Conservation (phyloP, 139 green algal genomes). For the Dunaliella sp. region DNA sequence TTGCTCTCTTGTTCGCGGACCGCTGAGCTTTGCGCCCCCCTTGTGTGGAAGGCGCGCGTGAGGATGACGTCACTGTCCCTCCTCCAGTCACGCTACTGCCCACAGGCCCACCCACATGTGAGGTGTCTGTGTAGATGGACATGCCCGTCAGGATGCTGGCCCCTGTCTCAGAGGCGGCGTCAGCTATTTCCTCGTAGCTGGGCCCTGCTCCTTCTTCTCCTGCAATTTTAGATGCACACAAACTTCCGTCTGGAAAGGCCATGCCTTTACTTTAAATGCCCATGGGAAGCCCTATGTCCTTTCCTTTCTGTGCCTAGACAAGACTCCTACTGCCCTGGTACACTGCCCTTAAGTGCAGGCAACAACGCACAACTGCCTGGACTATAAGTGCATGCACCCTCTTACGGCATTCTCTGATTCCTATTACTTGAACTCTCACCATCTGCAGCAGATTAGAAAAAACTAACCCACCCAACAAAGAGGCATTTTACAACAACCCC, state of each 20-base stretch:
- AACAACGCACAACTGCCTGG: no score
- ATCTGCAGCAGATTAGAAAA: background rate
- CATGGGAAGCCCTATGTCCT: no score
- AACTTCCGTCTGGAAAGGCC: no score
- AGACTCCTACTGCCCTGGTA: no score
- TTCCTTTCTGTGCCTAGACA: no score
- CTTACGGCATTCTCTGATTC: background rate
- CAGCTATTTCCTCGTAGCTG: conserved; percentile 1
- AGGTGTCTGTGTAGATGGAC: conserved; percentile 51
- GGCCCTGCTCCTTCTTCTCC: conserved; percentile 6
- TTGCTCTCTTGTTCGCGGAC: conserved; percentile 19
- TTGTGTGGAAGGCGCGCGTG: conserved; percentile 35
- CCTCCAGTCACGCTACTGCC: background rate
- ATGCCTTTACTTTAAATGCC: no score
- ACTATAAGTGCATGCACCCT: no score
- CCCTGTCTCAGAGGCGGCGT: conserved; percentile 23
- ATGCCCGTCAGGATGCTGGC: conserved; percentile 35
- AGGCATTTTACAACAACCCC: background rate
- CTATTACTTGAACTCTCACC: background rate
- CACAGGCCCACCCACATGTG: background rate
- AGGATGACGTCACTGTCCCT: background rate
- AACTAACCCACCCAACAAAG: background rate
- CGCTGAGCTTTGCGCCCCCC: conserved; percentile 32
- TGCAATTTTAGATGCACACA: no score
- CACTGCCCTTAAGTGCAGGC: no score